Evolutionary conservation across 805 yeast genomes (phyloP).

Genomic region (Yarrowia alimentaria): DNA sequence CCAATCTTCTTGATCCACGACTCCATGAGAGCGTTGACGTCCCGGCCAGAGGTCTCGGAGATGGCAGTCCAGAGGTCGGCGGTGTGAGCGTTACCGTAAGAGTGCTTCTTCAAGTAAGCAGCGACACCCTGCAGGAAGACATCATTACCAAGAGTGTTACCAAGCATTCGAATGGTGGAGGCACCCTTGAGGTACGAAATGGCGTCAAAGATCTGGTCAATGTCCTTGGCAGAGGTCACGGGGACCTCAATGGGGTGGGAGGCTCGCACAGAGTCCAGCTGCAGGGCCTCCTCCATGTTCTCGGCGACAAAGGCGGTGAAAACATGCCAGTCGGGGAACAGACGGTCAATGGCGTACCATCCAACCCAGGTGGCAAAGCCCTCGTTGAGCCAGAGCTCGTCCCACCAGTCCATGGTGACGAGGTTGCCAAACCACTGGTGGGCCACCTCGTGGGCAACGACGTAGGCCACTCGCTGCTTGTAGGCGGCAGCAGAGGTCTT

Average conservation of each 20-base stretch:
- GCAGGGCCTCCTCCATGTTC: constrained; percentile 67
- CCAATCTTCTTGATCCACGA: constrained; percentile 80
- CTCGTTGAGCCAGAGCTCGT: constrained; percentile 83
- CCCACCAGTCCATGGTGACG: constrained; percentile 93
- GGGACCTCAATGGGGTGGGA: constrained; percentile 88
- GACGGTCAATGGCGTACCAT: constrained; percentile 74
- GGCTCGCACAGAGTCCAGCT: constrained; percentile 70
- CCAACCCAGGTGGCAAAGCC: constrained; percentile 93
- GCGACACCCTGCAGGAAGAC: constrained; percentile 77
- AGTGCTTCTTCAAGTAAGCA: constrained; percentile 68
- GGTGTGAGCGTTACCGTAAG: constrained; percentile 75
- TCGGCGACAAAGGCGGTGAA: constrained; percentile 78
- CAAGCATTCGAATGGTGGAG: constrained; percentile 72
- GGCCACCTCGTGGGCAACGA: constrained; percentile 84
- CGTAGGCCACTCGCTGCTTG: constrained; percentile 76
- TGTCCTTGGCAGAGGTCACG: constrained; percentile 71
- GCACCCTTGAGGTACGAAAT: constrained; percentile 83
- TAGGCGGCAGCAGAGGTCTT: constrained; percentile 59
- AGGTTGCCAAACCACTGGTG: constrained; percentile 92
- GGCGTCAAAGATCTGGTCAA: constrained; percentile 81
- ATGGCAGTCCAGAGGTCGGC: constrained; percentile 75
- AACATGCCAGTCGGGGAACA: constrained; percentile 82
- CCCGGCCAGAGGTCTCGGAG: constrained; percentile 66
- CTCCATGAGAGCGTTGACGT: constrained; percentile 70
- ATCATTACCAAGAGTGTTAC: constrained; percentile 76